Percentiles rank a stretch among this genome's conserved stretches.
Evolutionary conservation across 1,284 basidiomycete genomes (phyloP).

Genomic region (Ustilago loliicola): DNA sequence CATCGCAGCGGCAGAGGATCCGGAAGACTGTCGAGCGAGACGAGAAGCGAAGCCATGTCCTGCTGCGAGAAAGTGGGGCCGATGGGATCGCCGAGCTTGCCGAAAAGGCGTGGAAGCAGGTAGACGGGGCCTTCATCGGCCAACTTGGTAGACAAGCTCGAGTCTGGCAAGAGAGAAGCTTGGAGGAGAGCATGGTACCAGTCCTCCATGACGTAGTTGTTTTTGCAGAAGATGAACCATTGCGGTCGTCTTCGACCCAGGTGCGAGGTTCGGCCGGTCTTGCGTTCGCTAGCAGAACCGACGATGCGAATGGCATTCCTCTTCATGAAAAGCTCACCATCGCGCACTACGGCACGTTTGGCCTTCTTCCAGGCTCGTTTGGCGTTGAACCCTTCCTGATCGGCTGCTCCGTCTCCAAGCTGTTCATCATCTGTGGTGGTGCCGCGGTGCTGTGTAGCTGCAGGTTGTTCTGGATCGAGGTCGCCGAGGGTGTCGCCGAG

Average conservation of each 20-base stretch:
- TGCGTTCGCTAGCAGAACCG: slow-evolving; percentile 31
- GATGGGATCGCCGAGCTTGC: slow-evolving; percentile 69
- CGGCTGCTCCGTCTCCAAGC: slow-evolving; percentile 22
- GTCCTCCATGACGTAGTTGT: slow-evolving; percentile 76
- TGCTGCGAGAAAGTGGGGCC: slow-evolving; percentile 78
- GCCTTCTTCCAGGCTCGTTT: slow-evolving; percentile 41
- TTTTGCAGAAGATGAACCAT: slow-evolving; percentile 69
- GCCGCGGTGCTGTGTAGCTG: slow-evolving; percentile 4
- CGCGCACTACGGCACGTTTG: slow-evolving; percentile 49
- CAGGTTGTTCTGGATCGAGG: slow-evolving; percentile 32
- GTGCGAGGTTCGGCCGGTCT: slow-evolving; percentile 7
- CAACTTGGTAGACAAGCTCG: slow-evolving; percentile 17
- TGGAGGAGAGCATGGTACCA: slow-evolving; percentile 93
- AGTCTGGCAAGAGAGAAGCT: slow-evolving; percentile 75
- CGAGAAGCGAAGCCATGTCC: slow-evolving; percentile 87
- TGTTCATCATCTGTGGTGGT: slow-evolving; percentile 24
- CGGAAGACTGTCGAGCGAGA: slow-evolving; percentile 88
- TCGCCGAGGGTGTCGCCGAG: slow-evolving; percentile 65
- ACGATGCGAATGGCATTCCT: slow-evolving; percentile 67
- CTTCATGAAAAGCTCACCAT: slow-evolving; percentile 68
- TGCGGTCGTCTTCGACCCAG: slow-evolving; percentile 37
- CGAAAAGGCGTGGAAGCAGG: slow-evolving; percentile 21
- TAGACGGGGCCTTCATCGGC: slow-evolving; percentile 25
- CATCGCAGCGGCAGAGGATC: slow-evolving; percentile 96
- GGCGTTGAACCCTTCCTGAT: slow-evolving; percentile 19